Evolutionary conservation across 228 moss, liverwort and hornwort species (phyloP), one percentile per base, ranked within the genome.

Genomic region (Sphagnum magellanicum): DNA sequence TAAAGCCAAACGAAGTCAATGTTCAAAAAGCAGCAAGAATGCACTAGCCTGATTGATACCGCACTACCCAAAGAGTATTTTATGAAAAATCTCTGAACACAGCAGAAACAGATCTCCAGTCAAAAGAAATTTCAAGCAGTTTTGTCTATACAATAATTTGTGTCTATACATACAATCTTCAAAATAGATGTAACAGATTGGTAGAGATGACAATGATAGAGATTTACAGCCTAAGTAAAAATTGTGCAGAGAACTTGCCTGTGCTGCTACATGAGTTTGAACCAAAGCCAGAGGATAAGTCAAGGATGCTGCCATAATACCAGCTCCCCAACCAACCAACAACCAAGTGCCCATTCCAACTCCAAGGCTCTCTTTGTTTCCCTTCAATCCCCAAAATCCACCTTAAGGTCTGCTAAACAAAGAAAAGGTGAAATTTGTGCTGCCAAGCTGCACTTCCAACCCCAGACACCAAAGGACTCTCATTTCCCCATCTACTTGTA

Each of bases 231-330:
- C 32, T 2, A 32, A 32, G 32, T 32, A 32, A 32, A 32, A 32
- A 32, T 2, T 32, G 32, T 32, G 32, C 32, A 32, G 32, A 61
- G 61, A 61, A 13, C 62, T 48, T 60, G 76, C 80, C 77, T 84
- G 84, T 47, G 86, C 86, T 50, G 86, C 82, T 74, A 86, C 68
- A 48, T 82, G 82, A 48, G 86, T 86, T 49, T 82, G 72, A 71
- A 86, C 82, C 47, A 86, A 75, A 77, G 82, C 86, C 67, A 86
- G 74, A 10, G 86, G 86, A 60, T 82, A 82, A 5, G 82, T 86
- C 74, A 86, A 17, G 32, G 86, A 66, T 50, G 86, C 86, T 16
- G 86, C 86, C 32, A 82, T 86, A 53, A 80, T 70, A 15, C 86
- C 86, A 4, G 86, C 82, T 70, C 74, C 82, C 72, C 86, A 82